Evolutionary conservation across 2,329 filamentous ascomycete genomes (phyloP).

Genomic region (Cordyceps cateniannulata): DNA sequence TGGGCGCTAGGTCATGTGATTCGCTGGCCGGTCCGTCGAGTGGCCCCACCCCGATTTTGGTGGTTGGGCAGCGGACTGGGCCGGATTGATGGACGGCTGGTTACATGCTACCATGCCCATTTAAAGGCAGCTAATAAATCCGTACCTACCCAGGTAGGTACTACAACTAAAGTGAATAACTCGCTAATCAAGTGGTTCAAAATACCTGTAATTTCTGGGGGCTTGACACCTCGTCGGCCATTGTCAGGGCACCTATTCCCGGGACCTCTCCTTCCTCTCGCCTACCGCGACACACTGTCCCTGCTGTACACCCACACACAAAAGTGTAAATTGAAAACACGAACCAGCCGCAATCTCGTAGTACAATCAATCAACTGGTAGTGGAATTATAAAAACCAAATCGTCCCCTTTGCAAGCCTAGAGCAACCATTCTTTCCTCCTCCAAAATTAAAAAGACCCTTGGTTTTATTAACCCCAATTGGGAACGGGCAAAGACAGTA

Average conservation of each 20-base stretch:
- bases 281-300: background rate
- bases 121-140: background rate
- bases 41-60: background rate
- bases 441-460: background rate
- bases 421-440: background rate
- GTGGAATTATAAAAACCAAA: background rate
- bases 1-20: slow-evolving; percentile 8
- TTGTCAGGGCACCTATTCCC: background rate
- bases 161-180: too few species aligned
- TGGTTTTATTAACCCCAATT: background rate
- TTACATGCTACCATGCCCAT: background rate
- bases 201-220: background rate
- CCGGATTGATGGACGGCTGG: too few species aligned
- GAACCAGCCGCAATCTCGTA: background rate
- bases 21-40: background rate
- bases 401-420: background rate
- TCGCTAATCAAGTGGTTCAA: too few species aligned
- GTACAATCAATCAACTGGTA: background rate
- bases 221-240: background rate
- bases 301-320: background rate
- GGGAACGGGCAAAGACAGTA: background rate
- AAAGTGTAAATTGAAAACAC: slow-evolving; percentile 13
- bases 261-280: background rate
- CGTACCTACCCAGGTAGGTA: too few species aligned
- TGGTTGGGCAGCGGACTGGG: too few species aligned